phyloP scores from a whole-genome alignment of 805 yeast species.

The Scheffersomyces lignosus region DNA sequence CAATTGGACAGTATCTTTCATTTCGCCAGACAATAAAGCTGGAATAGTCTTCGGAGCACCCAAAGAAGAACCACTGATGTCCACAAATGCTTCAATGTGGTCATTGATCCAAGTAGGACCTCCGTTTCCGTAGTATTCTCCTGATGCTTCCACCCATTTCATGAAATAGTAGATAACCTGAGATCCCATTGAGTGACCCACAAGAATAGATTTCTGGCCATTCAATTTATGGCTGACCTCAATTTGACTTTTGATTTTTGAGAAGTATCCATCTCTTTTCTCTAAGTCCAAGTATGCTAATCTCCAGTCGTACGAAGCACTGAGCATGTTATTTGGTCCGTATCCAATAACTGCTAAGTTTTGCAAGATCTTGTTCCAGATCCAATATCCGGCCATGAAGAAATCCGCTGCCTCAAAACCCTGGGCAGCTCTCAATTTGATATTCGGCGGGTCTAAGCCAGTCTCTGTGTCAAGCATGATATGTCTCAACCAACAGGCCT shows the following conservation, averaged over 20 bases:
- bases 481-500: conserved; percentile 91
- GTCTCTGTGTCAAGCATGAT: conserved; percentile 86
- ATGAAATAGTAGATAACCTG: conserved; percentile 85
- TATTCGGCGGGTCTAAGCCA: conserved; percentile 87
- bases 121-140: conserved; percentile 83
- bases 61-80: conserved; percentile 83
- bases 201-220: conserved; percentile 69
- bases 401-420: conserved; percentile 97
- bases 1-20: conserved; percentile 95
- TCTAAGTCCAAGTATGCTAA: conserved; percentile 87
- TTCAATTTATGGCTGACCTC: conserved; percentile 56
- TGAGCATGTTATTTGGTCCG: conserved; percentile 84
- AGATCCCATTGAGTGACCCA: conserved; percentile 96
- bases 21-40: conserved; percentile 93
- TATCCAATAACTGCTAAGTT: conserved; percentile 93
- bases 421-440: conserved; percentile 84
- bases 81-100: conserved; percentile 76
- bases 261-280: conserved; percentile 80
- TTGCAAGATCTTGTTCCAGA: conserved; percentile 95
- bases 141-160: conserved; percentile 95
- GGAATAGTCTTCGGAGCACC: conserved; percentile 96
- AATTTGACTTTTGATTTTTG: conserved; percentile 69
- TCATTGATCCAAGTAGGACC: conserved; percentile 87
- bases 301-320: conserved; percentile 97
- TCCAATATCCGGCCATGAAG: conserved; percentile 97